Percentiles rank a stretch among this genome's conserved stretches.
Conservation (phyloP, 2,329 filamentous ascomycete species). For the Trichoderma breve region DNA sequence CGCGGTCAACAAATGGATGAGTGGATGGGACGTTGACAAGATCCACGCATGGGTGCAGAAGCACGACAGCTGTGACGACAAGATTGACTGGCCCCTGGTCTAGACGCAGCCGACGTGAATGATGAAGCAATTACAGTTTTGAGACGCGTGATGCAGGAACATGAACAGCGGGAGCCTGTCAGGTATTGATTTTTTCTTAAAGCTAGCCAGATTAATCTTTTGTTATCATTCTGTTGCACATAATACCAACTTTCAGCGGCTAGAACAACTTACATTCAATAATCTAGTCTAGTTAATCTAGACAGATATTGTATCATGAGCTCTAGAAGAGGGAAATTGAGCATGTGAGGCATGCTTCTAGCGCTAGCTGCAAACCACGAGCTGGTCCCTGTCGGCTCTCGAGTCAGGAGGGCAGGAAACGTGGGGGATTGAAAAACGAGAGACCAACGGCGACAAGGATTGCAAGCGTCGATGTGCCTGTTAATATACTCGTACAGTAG, state of each 20-base stretch:
- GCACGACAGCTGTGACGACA: slow-evolving; percentile 34
- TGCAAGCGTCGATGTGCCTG: not conserved
- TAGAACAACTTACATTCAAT: not conserved
- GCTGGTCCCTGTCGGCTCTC: not conserved
- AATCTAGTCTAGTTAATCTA: not conserved
- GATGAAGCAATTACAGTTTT: not conserved
- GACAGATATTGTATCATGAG: not conserved
- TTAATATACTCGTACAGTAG: not conserved
- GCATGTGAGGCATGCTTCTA: not conserved
- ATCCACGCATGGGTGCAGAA: slow-evolving; percentile 41
- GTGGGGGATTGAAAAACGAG: not conserved
- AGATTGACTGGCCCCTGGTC: slow-evolving; percentile 12
- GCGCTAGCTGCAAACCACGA: not conserved
- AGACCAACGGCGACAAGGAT: not conserved
- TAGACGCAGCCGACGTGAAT: not conserved
- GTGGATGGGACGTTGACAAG: slow-evolving; percentile 43
- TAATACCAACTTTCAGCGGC: not conserved
- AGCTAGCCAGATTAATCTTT: not conserved
- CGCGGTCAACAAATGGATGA: slow-evolving; percentile 34
- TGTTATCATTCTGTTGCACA: not conserved
- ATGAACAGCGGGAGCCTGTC: not conserved
- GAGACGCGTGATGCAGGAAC: not conserved
- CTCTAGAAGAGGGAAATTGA: not conserved
- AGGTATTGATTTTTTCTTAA: not conserved
- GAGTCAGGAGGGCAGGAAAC: slow-evolving; percentile 3